Conservation (phyloP, 164 flowering plant species). For the Vitis rotundifolia region DNA sequence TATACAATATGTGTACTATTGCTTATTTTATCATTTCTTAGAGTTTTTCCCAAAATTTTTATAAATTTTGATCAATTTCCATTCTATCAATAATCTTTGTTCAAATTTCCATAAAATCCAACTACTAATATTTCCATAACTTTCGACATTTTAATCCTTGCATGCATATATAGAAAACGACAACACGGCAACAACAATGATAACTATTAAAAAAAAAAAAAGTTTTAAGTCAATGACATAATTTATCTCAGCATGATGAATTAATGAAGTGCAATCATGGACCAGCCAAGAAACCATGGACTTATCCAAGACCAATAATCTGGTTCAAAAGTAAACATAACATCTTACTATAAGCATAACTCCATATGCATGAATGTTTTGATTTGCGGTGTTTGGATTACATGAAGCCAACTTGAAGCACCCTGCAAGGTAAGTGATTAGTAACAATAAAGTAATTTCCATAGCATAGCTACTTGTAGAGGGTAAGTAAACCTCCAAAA, state of each 20-base stretch:
- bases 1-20: too few relatives aligned
- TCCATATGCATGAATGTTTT: constrained; percentile 65
- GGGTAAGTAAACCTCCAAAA: background rate
- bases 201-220: background rate
- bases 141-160: too few relatives aligned
- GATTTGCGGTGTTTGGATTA: constrained; percentile 37
- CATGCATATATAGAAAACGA: too few relatives aligned
- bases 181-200: background rate
- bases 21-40: too few relatives aligned
- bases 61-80: too few relatives aligned
- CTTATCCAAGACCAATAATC: background rate
- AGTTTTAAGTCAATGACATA: background rate
- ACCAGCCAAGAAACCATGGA: background rate
- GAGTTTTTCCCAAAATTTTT: too few relatives aligned
- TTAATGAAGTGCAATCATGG: background rate
- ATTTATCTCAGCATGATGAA: background rate
- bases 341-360: constrained; percentile 58
- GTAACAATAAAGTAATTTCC: background rate
- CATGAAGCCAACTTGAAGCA: constrained; percentile 63
- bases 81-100: too few relatives aligned
- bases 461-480: background rate
- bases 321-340: background rate
- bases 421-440: constrained; percentile 32
- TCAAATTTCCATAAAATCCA: too few relatives aligned
- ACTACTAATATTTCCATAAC: too few relatives aligned